Base-by-base conservation (phyloP, 1,284 basidiomycete species). In the Golubevia sp. region DNA sequence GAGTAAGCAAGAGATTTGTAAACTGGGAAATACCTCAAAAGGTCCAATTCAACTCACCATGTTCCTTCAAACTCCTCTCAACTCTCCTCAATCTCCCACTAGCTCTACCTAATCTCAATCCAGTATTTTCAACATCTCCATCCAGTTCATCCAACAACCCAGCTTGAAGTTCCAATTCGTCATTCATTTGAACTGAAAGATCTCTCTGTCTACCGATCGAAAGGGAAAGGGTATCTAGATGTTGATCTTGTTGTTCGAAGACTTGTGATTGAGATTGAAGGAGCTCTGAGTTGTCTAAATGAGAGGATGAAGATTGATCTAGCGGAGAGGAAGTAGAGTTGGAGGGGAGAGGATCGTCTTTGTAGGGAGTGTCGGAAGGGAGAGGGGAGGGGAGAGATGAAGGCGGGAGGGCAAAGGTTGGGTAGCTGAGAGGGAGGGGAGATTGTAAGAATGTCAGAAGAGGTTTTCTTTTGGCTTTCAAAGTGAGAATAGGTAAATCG, bases 141-240 rank as follows among this genome's bases (percentile, higher is more conserved):
- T 81, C 77, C 20, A 81, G 62, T 4, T 70, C 74, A 26, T 70
- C 58, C 13, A 82, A 52, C 3, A 82, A 58, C 26, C 74, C 74
- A 20, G 70, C 58, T 38, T 82, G 79, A 23, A 77, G 54, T 27
- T 79, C 78, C 18, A 82, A 68, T 64, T 82, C 79, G 56, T 82
- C 75, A 62, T 79, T 78, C 78, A 82, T 79, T 49, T 71, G 76
- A 56, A 82, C 20, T 21, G 73, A 74, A 44, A 81, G 61, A 27
- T 76, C 63, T 53, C 76, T 76, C 61, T 82, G 79, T 15, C 79
- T 71, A 5, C 66, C 66, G 27, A 82, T 75, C 11, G 74, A 77
- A 0, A 70, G 65, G 6, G 73, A 61, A 11, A 82, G 68, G 4
- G 60, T 50, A 51, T 82, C 78, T 27, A 82, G 69, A 13, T 81